Conservation (phyloP, 495 filamentous ascomycete species). For the Astrothelium subdiscretum region DNA sequence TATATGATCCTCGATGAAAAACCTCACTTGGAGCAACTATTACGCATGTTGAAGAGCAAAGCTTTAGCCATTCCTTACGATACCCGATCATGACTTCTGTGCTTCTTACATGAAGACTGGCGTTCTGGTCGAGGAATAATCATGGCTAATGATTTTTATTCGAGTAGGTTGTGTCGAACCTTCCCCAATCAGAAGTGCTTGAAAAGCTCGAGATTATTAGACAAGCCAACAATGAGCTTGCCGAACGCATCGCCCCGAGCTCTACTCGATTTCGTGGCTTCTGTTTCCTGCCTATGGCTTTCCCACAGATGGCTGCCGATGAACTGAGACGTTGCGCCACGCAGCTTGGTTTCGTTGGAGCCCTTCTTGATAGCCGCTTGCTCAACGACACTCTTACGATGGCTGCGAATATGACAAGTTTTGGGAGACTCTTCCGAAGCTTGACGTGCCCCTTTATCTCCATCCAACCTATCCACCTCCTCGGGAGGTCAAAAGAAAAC, state of each 20-base stretch:
- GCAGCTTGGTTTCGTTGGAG: slow-evolving; percentile 43
- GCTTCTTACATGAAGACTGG: too few species aligned
- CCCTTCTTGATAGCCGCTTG: slow-evolving; percentile 49
- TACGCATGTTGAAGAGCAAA: too few species aligned
- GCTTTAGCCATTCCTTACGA: too few species aligned
- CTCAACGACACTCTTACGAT: slow-evolving; percentile 45
- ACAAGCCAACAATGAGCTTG: neutral
- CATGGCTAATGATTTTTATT: too few species aligned
- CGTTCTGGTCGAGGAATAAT: too few species aligned
- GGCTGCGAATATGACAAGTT: slow-evolving; percentile 43
- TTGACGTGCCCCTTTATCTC: slow-evolving; percentile 54
- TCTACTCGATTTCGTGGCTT: neutral
- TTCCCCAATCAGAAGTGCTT: neutral
- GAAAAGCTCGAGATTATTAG: neutral
- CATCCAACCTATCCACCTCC: slow-evolving; percentile 42
- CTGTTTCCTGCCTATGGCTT: slow-evolving; percentile 39
- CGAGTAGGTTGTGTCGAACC: neutral
- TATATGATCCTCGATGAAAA: too few species aligned
- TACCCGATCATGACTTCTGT: too few species aligned
- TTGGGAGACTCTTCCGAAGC: slow-evolving; percentile 43
- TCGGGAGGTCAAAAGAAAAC: neutral
- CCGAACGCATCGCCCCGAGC: neutral
- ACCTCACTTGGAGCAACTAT: too few species aligned
- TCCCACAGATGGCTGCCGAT: slow-evolving; percentile 39
- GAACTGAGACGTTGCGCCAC: slow-evolving; percentile 47